Conservation (phyloP, 805 yeast species). For the Metschnikowia shivogae region DNA sequence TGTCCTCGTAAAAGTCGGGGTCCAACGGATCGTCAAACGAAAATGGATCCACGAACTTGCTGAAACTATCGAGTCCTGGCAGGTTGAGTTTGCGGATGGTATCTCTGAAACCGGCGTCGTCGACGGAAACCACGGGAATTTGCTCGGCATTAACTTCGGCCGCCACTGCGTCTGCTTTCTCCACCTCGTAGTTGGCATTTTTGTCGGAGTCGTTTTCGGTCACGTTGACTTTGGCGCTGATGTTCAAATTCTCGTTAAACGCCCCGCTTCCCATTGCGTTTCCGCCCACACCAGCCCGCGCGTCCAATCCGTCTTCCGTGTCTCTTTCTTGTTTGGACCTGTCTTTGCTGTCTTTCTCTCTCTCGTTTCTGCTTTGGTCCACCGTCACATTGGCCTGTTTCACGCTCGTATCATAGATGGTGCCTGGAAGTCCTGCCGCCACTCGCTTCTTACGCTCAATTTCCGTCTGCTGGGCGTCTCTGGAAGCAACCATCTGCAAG, state of each 20-base stretch:
- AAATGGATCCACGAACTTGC: slow-evolving; percentile 76
- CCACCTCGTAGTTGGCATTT: slow-evolving; percentile 18
- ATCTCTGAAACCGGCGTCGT: slow-evolving; percentile 40
- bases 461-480: slow-evolving; percentile 38
- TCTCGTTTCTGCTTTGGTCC: background rate
- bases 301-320: no score
- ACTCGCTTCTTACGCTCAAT: slow-evolving; percentile 36
- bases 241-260: slow-evolving; percentile 1
- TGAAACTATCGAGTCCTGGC: slow-evolving; percentile 30
- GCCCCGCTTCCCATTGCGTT: background rate
- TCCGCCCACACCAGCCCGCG: background rate
- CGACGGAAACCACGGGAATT: slow-evolving; percentile 36
- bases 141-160: slow-evolving; percentile 13
- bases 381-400: background rate
- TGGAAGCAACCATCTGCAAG: slow-evolving; percentile 61
- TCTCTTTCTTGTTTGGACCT: no score
- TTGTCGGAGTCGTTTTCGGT: slow-evolving; percentile 6
- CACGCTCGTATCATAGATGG: slow-evolving; percentile 3
- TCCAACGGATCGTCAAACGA: slow-evolving; percentile 82
- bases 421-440: slow-evolving; percentile 28
- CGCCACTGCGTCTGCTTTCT: slow-evolving; percentile 20
- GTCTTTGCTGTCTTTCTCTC: no score
- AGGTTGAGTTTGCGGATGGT: slow-evolving; percentile 38
- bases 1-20: slow-evolving; percentile 76
- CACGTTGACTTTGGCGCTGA: slow-evolving; percentile 11